Evolutionary conservation across 176 grass and related monocot species (phyloP).

Genomic region (Hordeum marinum): DNA sequence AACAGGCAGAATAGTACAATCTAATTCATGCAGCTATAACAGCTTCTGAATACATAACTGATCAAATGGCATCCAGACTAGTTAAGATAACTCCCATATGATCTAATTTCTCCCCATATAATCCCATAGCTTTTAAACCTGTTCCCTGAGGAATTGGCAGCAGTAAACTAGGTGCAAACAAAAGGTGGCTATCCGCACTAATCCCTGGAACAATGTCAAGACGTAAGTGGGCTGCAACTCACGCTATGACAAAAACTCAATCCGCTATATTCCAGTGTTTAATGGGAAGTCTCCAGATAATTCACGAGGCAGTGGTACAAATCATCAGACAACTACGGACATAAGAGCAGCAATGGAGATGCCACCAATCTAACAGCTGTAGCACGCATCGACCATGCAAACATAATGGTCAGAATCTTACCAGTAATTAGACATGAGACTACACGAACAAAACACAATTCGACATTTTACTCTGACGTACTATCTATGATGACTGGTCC

Average conservation of each 20-base stretch:
- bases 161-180: neutral
- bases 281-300: neutral
- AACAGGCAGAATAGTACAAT: too few relatives aligned
- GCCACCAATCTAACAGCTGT: neutral
- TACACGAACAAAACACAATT: neutral
- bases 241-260: neutral
- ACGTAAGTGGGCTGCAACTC: neutral
- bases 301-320: neutral
- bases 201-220: neutral
- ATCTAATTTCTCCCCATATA: too few relatives aligned
- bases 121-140: neutral
- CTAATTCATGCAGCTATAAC: neutral
- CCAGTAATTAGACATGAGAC: neutral
- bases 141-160: neutral
- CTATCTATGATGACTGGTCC: neutral
- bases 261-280: neutral
- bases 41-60: neutral
- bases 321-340: neutral
- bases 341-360: neutral
- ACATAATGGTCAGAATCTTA: neutral
- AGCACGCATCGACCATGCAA: neutral
- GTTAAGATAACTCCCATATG: neutral
- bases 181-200: neutral
- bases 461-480: neutral
- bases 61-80: neutral